Conservation (phyloP, 352 stramenopile genomes). For the Elongisporangium undulatum region DNA sequence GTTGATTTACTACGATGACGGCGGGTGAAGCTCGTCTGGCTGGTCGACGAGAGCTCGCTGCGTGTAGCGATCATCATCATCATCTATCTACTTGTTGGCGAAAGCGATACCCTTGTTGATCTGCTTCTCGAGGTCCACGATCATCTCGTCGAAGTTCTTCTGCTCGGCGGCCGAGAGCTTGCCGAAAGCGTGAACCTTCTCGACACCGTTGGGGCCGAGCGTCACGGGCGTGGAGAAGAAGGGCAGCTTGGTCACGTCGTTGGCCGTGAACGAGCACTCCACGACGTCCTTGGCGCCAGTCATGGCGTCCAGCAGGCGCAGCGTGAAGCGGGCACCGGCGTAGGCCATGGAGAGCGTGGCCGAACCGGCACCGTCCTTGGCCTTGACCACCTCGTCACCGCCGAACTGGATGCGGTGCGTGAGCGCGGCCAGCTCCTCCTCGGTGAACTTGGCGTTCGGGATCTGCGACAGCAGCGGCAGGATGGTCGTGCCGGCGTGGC, state of each 20-base stretch:
- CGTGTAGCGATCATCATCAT: background rate
- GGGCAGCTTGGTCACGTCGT: slow-evolving; percentile 91
- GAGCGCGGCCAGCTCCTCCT: slow-evolving; percentile 93
- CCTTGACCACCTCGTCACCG: slow-evolving; percentile 95
- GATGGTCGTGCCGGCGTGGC: slow-evolving; percentile 99
- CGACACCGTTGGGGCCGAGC: slow-evolving; percentile 95
- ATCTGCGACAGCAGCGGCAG: slow-evolving; percentile 98
- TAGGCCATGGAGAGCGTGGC: slow-evolving; percentile 99
- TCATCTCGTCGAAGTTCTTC: slow-evolving; percentile 89
- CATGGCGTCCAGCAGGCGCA: slow-evolving; percentile 93
- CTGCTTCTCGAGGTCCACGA: slow-evolving; percentile 81
- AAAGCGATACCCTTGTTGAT: slow-evolving; percentile 88
- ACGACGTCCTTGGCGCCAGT: slow-evolving; percentile 92
- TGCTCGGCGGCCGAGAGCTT: slow-evolving; percentile 78
- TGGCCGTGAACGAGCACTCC: slow-evolving; percentile 98
- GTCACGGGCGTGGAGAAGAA: slow-evolving; percentile 96
- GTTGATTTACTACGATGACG: background rate
- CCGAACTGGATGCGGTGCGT: slow-evolving; percentile 96
- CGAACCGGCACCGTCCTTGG: slow-evolving; percentile 96
- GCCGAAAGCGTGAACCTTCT: slow-evolving; percentile 93
- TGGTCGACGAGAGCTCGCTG: background rate
- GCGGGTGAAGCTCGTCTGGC: too few species aligned
- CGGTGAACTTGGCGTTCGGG: slow-evolving; percentile 88
- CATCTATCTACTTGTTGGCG: slow-evolving; percentile 52
- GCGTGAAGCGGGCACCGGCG: slow-evolving; percentile 94